These are phyloP conservation scores for Aspergillus sojae DNA, from an alignment of 2,329 filamentous ascomycete species.

Conservation along the genomic window DNA sequence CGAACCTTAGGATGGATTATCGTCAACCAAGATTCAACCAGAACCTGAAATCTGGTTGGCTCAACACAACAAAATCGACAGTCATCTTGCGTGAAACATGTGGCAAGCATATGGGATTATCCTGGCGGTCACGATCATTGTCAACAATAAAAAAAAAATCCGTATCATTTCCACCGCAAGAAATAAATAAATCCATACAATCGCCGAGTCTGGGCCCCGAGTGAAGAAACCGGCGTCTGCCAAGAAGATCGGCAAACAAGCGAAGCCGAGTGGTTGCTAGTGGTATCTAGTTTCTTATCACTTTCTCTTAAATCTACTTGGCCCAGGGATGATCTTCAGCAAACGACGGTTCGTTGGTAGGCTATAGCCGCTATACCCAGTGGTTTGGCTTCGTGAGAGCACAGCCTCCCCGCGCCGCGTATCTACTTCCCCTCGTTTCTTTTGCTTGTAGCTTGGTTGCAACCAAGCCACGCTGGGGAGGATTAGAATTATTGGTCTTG, in stretches of 20 bases:
- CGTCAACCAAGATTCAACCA: not conserved
- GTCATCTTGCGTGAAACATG: not conserved
- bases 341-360: not conserved
- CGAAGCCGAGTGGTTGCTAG: constrained; percentile 13
- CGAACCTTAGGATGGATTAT: not conserved
- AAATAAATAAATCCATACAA: not conserved
- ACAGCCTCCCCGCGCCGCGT: not conserved
- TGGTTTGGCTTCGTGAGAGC: not conserved
- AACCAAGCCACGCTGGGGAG: constrained; percentile 17
- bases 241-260: constrained; percentile 23
- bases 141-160: not conserved
- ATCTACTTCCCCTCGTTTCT: not conserved
- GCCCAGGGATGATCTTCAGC: constrained; percentile 2
- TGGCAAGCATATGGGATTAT: not conserved
- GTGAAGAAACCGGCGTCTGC: constrained; percentile 6
- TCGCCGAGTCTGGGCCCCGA: not conserved
- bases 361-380: not conserved
- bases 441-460: not conserved
- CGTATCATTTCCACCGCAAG: not conserved
- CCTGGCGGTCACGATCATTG: not conserved
- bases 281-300: constrained; percentile 6
- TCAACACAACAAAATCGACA: not conserved
- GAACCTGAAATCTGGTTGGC: not conserved
- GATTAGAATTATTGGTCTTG: constrained; percentile 15
- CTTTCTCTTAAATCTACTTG: not conserved